Evolutionary conservation across 345 rosid genomes (phyloP), one percentile per base, ranked within the genome.

Genomic region (Citrus glauca): DNA sequence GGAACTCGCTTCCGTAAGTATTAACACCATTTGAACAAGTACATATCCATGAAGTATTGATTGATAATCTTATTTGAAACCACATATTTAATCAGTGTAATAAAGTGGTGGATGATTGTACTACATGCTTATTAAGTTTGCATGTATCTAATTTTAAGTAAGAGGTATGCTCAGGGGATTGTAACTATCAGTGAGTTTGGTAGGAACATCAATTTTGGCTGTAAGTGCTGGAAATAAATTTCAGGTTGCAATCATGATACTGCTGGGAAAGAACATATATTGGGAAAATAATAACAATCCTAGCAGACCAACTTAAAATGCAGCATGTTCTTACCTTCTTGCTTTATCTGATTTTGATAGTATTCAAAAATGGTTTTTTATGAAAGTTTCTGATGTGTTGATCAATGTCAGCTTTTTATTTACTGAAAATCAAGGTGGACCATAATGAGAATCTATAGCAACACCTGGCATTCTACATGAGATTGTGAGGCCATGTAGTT

Each of bases 1-100:
- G 83, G 99, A 95, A 84, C 97, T 95, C 33, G 92, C 99, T 84
- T 95, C 98, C 25, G 99, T 95, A 85, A 92, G 98, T 90, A 16
- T 80, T 50, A 70, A 74, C 60, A 77, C 72, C 71, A 37, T 72
- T 69, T 56, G 27, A 25, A 40, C 14, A 55, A 65, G 24, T 59
- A 32, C 25, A 63, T 10, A 71, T 11, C 66, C 30, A 71, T 59
- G 37, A 27, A 38, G 55, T 30, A 53, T 74, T 72, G 20, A 40
- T 71, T 72, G n/a, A 66, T 61, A 28, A 37, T 55, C 38, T 53
- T 69, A 68, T 61, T 67, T 37, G 48, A 81, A 71, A 28, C 30
- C 45, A 19, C 55, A 37, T n/a, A 56, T 24, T 78, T 53, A 33
- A 55, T 78, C 55, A 25, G 24, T 38, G 38, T 38, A 37, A 48